Evolutionary conservation across 805 yeast species (phyloP).

Genomic region (Schwanniomyces occidentalis): DNA sequence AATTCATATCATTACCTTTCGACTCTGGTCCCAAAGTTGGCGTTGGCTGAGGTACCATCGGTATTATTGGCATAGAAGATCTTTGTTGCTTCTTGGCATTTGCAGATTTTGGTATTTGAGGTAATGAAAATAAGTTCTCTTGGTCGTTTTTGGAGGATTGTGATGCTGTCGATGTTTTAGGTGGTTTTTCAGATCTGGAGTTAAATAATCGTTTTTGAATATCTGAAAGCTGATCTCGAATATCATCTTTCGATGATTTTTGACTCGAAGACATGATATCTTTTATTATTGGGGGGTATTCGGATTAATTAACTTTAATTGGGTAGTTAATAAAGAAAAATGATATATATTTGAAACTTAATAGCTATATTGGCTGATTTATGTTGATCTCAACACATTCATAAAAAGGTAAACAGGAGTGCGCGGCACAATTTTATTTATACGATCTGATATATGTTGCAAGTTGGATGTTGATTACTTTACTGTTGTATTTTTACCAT

Average conservation of each 20-base stretch:
- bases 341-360: too few species aligned
- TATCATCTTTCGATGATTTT: slow-evolving; percentile 23
- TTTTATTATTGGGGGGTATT: not conserved
- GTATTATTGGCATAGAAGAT: slow-evolving; percentile 1
- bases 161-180: slow-evolving; percentile 4
- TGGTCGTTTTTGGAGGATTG: slow-evolving; percentile 13
- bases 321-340: not conserved
- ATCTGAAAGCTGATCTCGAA: slow-evolving; percentile 40
- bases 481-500: not conserved
- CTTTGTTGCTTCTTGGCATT: not conserved
- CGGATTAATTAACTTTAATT: not conserved
- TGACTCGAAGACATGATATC: slow-evolving; percentile 7
- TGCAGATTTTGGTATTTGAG: slow-evolving; percentile 9
- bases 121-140: slow-evolving; percentile 15
- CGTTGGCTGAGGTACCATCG: slow-evolving; percentile 7
- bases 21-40: slow-evolving; percentile 44
- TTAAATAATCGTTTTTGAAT: slow-evolving; percentile 36
- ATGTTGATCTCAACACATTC: not conserved
- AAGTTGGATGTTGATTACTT: not conserved
- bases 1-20: slow-evolving; percentile 63
- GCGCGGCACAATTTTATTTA: too few species aligned
- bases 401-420: not conserved
- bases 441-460: not conserved
- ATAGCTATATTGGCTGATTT: not conserved
- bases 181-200: slow-evolving; percentile 13